Evolutionary conservation across 352 stramenopile species (phyloP).

Genomic region (Blastocystis sp.): DNA sequence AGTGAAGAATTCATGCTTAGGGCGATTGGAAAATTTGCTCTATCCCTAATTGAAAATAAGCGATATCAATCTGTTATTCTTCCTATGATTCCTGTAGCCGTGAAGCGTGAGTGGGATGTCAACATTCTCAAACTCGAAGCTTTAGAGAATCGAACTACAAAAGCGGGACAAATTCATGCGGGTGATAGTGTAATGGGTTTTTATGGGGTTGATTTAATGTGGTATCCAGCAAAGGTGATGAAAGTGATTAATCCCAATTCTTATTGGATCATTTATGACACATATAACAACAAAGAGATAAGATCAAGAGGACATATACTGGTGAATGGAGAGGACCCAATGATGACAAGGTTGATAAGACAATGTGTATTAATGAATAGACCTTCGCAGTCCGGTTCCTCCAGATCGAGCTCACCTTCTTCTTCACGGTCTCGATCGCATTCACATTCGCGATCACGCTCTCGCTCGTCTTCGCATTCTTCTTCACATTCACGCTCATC

Average conservation of each 20-base stretch:
- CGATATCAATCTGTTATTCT: slow-evolving; percentile 60
- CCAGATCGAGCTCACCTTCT: no score
- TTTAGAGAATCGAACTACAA: slow-evolving; percentile 1
- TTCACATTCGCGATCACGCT: background rate
- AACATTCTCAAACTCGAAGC: slow-evolving; percentile 42
- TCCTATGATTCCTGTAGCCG: background rate
- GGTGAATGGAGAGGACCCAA: slow-evolving; percentile 24
- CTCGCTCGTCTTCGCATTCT: background rate
- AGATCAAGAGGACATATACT: slow-evolving; percentile 10
- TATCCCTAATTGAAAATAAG: slow-evolving; percentile 42
- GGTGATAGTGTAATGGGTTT: slow-evolving; percentile 63
- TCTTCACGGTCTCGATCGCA: background rate
- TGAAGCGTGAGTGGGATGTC: slow-evolving; percentile 61
- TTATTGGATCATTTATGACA: slow-evolving; percentile 20
- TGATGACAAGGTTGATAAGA: background rate
- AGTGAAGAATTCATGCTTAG: background rate
- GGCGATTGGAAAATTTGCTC: slow-evolving; percentile 24
- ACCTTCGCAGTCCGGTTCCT: background rate
- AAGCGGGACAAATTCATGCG: slow-evolving; percentile 6
- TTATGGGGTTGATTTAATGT: slow-evolving; percentile 51
- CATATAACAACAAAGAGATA: slow-evolving; percentile 45
- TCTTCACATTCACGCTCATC: background rate
- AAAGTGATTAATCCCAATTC: background rate
- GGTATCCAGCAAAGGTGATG: slow-evolving; percentile 32
- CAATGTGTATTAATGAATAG: background rate